phyloP scores from a whole-genome alignment of 768 basidiomycete genomes.

The Kwoniella botswanensis region DNA sequence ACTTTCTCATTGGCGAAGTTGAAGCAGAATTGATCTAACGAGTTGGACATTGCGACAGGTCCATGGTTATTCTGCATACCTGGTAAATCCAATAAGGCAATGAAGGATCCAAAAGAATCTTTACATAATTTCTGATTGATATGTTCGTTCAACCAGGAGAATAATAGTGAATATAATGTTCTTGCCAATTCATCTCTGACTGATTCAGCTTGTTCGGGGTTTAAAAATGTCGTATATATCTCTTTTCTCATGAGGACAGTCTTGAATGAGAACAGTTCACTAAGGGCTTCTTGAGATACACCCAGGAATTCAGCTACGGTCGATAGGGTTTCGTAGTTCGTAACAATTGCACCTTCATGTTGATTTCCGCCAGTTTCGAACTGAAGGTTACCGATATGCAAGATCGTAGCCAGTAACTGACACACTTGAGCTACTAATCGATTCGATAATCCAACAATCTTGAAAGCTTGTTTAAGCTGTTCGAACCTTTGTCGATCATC shows the following conservation, averaged over 20 bases:
- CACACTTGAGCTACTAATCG: constrained; percentile 92
- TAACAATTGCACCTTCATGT: constrained; percentile 90
- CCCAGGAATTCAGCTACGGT: constrained; percentile 92
- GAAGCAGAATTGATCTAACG: constrained; percentile 93
- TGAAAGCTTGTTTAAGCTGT: constrained; percentile 91
- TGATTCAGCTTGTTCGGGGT: constrained; percentile 88
- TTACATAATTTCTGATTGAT: constrained; percentile 94
- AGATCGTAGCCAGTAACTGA: constrained; percentile 90
- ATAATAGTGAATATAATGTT: constrained; percentile 89
- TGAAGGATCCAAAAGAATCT: constrained; percentile 84
- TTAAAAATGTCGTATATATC: constrained; percentile 94
- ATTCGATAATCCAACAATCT: constrained; percentile 90
- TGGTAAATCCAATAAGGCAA: constrained; percentile 91
- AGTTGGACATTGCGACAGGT: constrained; percentile 66
- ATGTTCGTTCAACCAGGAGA: constrained; percentile 94
- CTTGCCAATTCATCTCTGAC: constrained; percentile 94
- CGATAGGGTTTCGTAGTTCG: constrained; percentile 78
- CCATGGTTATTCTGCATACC: constrained; percentile 80
- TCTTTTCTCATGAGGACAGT: constrained; percentile 93
- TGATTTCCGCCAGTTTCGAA: constrained; percentile 80
- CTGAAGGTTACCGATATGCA: constrained; percentile 91
- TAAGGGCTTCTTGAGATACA: constrained; percentile 67
- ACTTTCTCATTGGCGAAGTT: constrained; percentile 95
- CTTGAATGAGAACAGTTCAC: constrained; percentile 83
- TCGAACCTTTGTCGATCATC: constrained; percentile 89